Evolutionary conservation across 2,329 filamentous ascomycete species (phyloP).

Genomic region (Cytospora schulzeri): DNA sequence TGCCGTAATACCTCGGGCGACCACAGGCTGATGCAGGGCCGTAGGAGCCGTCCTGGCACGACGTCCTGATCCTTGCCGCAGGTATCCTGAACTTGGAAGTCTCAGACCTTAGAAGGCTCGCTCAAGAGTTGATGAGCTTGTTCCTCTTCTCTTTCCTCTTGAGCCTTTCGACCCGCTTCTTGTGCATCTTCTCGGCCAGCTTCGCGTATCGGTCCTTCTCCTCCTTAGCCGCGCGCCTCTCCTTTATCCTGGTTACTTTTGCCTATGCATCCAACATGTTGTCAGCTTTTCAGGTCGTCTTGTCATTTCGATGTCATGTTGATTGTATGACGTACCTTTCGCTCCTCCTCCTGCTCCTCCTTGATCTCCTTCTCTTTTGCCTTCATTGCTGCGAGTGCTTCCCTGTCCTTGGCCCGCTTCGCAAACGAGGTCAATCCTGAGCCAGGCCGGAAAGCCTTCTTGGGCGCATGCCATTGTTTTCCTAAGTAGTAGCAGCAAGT

Average conservation of each 20-base stretch:
- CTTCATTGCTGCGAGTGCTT: slow-evolving; percentile 75
- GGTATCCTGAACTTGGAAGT: slow-evolving; percentile 9
- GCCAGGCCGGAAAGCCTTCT: slow-evolving; percentile 82
- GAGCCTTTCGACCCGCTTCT: slow-evolving; percentile 87
- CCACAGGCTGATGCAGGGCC: slow-evolving; percentile 6
- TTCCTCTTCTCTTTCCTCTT: slow-evolving; percentile 97
- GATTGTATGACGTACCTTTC: slow-evolving; percentile 55
- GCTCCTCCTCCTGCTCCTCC: slow-evolving; percentile 88
- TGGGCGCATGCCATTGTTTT: slow-evolving; percentile 89
- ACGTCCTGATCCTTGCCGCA: slow-evolving; percentile 6
- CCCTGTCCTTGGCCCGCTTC: slow-evolving; percentile 71
- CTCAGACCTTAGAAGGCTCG: background rate
- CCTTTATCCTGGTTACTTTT: slow-evolving; percentile 77
- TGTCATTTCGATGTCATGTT: slow-evolving; percentile 4
- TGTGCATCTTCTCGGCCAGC: slow-evolving; percentile 97
- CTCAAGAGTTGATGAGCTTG: slow-evolving; percentile 72
- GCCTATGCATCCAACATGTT: slow-evolving; percentile 51
- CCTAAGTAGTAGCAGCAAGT: slow-evolving; percentile 57
- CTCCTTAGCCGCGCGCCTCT: slow-evolving; percentile 84
- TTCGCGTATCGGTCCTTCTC: slow-evolving; percentile 92
- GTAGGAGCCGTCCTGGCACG: background rate
- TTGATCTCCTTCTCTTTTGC: slow-evolving; percentile 95
- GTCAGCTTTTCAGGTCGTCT: background rate
- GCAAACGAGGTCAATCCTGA: slow-evolving; percentile 78
- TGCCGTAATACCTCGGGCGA: slow-evolving; percentile 11